These are phyloP conservation scores for Sergeia podlipaevii DNA, from an alignment of 208 protist genomes.

Conservation along the genomic window DNA sequence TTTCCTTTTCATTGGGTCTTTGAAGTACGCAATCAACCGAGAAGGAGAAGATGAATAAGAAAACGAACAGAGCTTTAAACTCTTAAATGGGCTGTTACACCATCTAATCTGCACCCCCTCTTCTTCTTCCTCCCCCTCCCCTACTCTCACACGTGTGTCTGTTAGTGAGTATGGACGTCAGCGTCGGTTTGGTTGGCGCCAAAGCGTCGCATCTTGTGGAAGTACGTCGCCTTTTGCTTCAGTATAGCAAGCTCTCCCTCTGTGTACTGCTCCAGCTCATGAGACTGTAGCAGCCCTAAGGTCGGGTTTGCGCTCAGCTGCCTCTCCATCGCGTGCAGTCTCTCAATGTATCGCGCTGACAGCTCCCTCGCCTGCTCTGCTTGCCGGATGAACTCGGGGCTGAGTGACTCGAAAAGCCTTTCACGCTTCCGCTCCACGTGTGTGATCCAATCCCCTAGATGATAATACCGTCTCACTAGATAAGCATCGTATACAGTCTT, in stretches of 20 bases:
- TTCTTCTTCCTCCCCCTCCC: background rate
- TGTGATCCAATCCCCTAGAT: slow-evolving; percentile 71
- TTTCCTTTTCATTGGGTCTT: too few relatives aligned
- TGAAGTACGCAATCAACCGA: too few relatives aligned
- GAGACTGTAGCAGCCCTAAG: slow-evolving; percentile 37
- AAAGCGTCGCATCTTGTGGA: slow-evolving; percentile 69
- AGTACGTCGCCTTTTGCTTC: slow-evolving; percentile 80
- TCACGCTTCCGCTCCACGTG: slow-evolving; percentile 72
- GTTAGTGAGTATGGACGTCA: slow-evolving; percentile 70
- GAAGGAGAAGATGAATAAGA: slow-evolving; percentile 5
- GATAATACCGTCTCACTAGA: slow-evolving; percentile 80
- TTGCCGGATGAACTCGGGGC: slow-evolving; percentile 55
- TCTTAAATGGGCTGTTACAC: background rate
- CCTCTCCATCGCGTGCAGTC: slow-evolving; percentile 44
- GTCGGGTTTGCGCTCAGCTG: slow-evolving; percentile 55
- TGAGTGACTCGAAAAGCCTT: slow-evolving; percentile 52
- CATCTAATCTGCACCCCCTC: background rate
- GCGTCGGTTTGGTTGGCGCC: slow-evolving; percentile 73
- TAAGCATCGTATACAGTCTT: slow-evolving; percentile 87
- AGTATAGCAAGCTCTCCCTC: slow-evolving; percentile 71
- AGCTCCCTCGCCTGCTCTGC: slow-evolving; percentile 36
- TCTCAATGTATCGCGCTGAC: slow-evolving; percentile 42
- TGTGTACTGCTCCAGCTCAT: slow-evolving; percentile 46
- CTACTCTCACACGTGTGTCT: background rate
- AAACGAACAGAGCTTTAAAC: background rate